Evolutionary conservation across 148 eudicot genomes (phyloP).

Genomic region (Fagopyrum tataricum): DNA sequence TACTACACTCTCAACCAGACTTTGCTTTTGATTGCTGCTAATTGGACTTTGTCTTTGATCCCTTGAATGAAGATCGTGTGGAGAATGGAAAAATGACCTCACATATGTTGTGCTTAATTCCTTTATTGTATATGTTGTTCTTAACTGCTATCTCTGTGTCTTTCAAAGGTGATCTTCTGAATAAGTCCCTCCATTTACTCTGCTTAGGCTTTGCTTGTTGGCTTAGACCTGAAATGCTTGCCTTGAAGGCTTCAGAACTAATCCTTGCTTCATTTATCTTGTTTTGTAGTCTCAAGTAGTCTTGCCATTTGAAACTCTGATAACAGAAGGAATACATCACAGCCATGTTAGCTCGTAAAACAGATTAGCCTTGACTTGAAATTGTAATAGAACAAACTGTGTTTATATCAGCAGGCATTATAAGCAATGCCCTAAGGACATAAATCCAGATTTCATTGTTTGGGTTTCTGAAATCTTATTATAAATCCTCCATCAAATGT

Average conservation of each 20-base stretch:
- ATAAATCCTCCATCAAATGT: too few relatives aligned
- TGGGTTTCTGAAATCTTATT: too few relatives aligned
- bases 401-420: neutral
- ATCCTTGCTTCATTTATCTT: conserved; percentile 76
- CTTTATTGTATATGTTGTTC: conserved; percentile 67
- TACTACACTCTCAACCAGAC: conserved; percentile 28
- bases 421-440: too few relatives aligned
- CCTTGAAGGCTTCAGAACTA: conserved; percentile 62
- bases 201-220: conserved; percentile 40
- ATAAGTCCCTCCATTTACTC: conserved; percentile 82
- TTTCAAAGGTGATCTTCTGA: conserved; percentile 59
- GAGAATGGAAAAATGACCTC: conserved; percentile 72
- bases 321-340: conserved; percentile 12
- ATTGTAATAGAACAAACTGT: neutral
- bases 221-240: conserved; percentile 47
- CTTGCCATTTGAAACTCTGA: conserved; percentile 92
- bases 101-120: conserved; percentile 44
- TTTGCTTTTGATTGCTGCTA: conserved; percentile 35
- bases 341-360: neutral
- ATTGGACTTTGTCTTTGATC: neutral
- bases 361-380: neutral
- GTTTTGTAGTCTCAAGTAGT: conserved; percentile 55
- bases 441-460: too few relatives aligned
- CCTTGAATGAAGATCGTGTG: conserved; percentile 47
- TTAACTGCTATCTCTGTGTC: conserved; percentile 34